These are phyloP conservation scores for Clavispora santaluciae DNA, from an alignment of 805 yeast species.

Conservation along the genomic window DNA sequence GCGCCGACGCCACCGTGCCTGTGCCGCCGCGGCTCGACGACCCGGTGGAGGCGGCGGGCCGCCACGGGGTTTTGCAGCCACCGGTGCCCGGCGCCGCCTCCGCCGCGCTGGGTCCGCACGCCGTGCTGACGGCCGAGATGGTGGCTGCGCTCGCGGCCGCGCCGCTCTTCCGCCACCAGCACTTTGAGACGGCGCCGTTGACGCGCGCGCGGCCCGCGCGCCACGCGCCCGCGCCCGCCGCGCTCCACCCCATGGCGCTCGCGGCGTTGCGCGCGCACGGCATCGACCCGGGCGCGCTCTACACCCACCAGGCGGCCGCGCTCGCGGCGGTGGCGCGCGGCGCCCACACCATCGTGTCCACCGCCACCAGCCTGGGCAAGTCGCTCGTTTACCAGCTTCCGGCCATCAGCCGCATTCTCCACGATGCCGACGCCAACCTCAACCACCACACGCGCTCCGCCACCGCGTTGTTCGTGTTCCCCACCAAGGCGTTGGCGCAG, in stretches of 20 bases:
- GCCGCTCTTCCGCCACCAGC: slow-evolving; percentile 59
- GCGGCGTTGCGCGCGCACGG: neutral
- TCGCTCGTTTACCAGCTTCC: slow-evolving; percentile 90
- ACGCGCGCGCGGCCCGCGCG: slow-evolving; percentile 42
- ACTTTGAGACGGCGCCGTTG: slow-evolving; percentile 47
- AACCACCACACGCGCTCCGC: slow-evolving; percentile 23
- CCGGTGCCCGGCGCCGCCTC: no score
- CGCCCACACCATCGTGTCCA: slow-evolving; percentile 78
- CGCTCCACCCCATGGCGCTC: neutral
- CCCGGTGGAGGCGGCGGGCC: slow-evolving; percentile 47
- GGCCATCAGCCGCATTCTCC: slow-evolving; percentile 47
- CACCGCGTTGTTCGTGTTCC: slow-evolving; percentile 85
- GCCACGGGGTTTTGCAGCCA: no score
- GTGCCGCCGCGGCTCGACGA: slow-evolving; percentile 46
- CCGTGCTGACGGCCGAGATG: slow-evolving; percentile 31
- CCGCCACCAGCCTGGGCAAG: slow-evolving; percentile 95
- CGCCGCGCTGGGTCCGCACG: no score
- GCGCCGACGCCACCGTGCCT: slow-evolving; percentile 36
- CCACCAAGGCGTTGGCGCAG: slow-evolving; percentile 96
- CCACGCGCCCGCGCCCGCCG: neutral
- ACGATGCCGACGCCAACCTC: slow-evolving; percentile 33
- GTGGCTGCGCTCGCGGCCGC: slow-evolving; percentile 43
- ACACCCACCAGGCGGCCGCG: slow-evolving; percentile 65
- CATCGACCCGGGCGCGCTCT: slow-evolving; percentile 21
- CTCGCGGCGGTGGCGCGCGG: slow-evolving; percentile 48